Conservation (phyloP, 345 rosid species). For the Noccaea bulbosa region DNA sequence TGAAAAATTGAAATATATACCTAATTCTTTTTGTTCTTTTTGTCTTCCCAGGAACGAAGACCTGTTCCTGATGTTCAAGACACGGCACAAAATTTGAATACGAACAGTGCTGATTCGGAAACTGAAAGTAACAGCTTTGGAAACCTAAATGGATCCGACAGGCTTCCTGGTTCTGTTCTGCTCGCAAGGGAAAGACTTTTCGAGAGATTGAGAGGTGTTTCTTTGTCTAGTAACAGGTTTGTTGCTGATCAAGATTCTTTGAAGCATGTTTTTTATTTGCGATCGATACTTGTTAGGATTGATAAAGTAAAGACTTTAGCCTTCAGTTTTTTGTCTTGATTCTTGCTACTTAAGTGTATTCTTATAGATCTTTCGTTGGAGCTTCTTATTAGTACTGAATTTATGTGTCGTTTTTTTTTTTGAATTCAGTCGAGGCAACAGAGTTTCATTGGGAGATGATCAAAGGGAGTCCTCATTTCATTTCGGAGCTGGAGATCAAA, state of each 20-base stretch:
- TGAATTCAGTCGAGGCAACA: slow-evolving; percentile 31
- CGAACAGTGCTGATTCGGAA: slow-evolving; percentile 48
- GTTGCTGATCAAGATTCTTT: slow-evolving; percentile 11
- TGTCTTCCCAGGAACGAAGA: slow-evolving; percentile 56
- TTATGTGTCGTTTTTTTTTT: not conserved
- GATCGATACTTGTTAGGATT: not conserved
- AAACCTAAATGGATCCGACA: slow-evolving; percentile 51
- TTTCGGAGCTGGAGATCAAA: not conserved
- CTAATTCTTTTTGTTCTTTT: not conserved
- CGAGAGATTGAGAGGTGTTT: slow-evolving; percentile 85
- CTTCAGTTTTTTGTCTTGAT: not conserved
- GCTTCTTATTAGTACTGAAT: not conserved
- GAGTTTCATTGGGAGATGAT: slow-evolving; percentile 31
- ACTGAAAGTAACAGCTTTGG: slow-evolving; percentile 50
- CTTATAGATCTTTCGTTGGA: too few relatives aligned
- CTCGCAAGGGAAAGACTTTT: slow-evolving; percentile 93
- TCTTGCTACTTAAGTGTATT: too few relatives aligned
- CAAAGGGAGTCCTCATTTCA: slow-evolving; percentile 30
- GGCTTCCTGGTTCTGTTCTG: slow-evolving; percentile 93
- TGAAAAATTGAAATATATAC: not conserved
- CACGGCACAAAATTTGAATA: slow-evolving; percentile 45
- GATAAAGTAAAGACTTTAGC: not conserved
- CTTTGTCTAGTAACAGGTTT: slow-evolving; percentile 70
- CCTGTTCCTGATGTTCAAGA: slow-evolving; percentile 49
- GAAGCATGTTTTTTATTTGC: not conserved